Conservation (phyloP, 139 green algal genomes). For the Chlamydomonas schloesseri region DNA sequence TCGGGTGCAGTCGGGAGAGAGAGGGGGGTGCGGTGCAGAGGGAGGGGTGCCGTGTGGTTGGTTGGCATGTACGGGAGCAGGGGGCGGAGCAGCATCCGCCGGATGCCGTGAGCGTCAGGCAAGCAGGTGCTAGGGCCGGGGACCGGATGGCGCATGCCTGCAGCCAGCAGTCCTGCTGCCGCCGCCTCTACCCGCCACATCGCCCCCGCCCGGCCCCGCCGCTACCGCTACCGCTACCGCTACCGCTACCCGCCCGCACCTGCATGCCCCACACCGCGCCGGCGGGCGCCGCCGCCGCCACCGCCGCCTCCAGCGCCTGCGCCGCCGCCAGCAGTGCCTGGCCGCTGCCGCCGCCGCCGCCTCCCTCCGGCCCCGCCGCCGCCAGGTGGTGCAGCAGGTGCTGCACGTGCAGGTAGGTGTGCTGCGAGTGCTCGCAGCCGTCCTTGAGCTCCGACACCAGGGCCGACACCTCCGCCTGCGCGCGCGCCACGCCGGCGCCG, state of each 20-base stretch:
- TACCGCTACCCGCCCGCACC: no score
- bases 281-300: conserved; percentile 3
- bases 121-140: no score
- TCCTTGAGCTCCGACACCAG: conserved; percentile 65
- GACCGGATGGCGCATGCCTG: no score
- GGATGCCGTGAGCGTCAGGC: no score
- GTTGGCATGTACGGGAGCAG: no score
- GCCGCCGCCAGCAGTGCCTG: conserved; percentile 20
- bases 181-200: neutral
- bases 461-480: conserved; percentile 18
- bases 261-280: conserved; percentile 32
- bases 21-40: neutral
- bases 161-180: no score
- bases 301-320: conserved; percentile 27
- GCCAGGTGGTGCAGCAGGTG: conserved; percentile 30
- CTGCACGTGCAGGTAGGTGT: conserved; percentile 81
- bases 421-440: conserved; percentile 67
- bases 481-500: no score
- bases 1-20: no score
- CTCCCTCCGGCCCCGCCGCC: no score
- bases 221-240: no score
- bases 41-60: no score
- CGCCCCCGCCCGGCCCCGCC: neutral
- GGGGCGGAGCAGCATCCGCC: neutral
- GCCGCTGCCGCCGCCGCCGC: no score